Evolutionary conservation across 495 filamentous ascomycete species (phyloP).

Genomic region (Usnea hakonensis): DNA sequence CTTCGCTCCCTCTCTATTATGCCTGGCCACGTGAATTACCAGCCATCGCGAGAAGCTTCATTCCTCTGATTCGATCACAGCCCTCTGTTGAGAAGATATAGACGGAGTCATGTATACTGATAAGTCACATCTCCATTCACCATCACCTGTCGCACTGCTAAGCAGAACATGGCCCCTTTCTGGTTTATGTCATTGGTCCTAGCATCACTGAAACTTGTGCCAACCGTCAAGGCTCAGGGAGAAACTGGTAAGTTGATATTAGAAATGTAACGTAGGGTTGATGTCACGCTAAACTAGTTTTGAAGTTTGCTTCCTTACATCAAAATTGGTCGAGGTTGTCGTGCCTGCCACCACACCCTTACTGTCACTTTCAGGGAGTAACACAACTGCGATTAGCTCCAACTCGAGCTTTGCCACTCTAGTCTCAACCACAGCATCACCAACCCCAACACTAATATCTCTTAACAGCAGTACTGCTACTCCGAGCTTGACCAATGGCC

Average conservation of each 20-base stretch:
- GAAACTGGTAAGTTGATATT: neutral
- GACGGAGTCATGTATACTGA: neutral
- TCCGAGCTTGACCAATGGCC: neutral
- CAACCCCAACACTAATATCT: neutral
- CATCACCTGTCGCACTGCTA: neutral
- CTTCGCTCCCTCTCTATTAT: neutral
- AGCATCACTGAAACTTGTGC: neutral
- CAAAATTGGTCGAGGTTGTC: neutral
- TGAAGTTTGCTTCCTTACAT: neutral
- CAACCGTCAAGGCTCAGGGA: neutral
- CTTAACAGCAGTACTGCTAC: too few relatives aligned
- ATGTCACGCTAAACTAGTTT: neutral
- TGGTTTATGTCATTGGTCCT: neutral
- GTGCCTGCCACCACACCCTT: neutral
- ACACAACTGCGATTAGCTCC: neutral
- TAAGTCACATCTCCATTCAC: neutral
- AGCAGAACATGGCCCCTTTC: neutral
- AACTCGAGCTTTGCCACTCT: neutral
- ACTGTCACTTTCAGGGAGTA: neutral
- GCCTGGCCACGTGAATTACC: neutral
- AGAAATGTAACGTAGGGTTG: too few relatives aligned
- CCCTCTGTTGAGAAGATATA: neutral
- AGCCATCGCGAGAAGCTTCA: neutral
- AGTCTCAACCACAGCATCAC: neutral
- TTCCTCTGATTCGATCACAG: neutral